Conservation (phyloP, 1,284 basidiomycete species). For the Paramarasmius palmivorus region DNA sequence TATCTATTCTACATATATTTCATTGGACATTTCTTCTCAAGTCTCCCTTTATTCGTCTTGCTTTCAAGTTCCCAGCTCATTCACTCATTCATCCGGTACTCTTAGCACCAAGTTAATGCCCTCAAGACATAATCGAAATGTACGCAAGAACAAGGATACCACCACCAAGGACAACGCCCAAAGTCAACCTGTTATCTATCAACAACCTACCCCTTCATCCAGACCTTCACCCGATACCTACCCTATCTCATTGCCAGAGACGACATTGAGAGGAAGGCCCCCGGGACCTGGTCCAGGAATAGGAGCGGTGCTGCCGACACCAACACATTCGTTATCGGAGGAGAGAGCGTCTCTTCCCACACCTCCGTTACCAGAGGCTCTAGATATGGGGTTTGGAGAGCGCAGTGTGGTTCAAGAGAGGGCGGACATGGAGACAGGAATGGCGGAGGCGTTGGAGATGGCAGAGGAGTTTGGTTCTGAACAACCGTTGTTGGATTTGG, state of each 20-base stretch:
- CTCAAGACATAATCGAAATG: slow-evolving; percentile 14
- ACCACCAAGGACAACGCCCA: background rate
- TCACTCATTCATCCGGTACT: background rate
- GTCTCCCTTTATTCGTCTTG: slow-evolving; percentile 4
- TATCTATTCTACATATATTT: slow-evolving; percentile 6
- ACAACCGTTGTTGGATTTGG: no score
- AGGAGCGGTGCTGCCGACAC: no score
- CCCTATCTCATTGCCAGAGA: slow-evolving; percentile 8
- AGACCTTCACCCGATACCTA: slow-evolving; percentile 11
- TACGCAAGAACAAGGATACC: slow-evolving; percentile 11
- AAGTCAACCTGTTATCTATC: slow-evolving; percentile 7
- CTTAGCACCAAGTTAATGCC: slow-evolving; percentile 10
- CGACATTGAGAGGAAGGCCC: no score
- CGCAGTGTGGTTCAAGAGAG: no score
- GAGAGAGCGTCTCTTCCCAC: no score
- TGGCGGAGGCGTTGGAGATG: no score
- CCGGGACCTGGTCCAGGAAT: no score
- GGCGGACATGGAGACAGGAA: no score
- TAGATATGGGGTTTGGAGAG: no score
- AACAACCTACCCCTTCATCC: slow-evolving; percentile 14
- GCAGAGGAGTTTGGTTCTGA: no score
- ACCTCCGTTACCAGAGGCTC: no score
- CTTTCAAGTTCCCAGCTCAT: slow-evolving; percentile 2
- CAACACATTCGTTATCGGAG: no score
- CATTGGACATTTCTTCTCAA: background rate